Base-by-base conservation (phyloP, 2,329 filamentous ascomycete genomes). In the Zymoseptoria crescenta region DNA sequence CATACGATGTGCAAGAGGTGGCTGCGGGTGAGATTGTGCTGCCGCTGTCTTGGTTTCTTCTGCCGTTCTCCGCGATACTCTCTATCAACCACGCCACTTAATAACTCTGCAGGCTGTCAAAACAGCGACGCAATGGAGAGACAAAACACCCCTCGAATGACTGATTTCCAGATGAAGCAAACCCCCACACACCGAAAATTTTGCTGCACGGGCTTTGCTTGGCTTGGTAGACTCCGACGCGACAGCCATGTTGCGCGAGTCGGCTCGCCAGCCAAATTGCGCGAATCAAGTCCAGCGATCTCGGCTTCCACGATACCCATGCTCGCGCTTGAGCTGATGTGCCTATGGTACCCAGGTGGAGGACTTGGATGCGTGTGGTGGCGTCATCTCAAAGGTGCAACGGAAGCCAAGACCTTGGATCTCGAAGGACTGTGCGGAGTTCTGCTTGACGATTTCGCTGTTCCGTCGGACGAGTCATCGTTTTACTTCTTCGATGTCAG, bases 381-480 rank as follows among this genome's bases (percentile, higher is more conserved):
- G n/a, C n/a, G n/a, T n/a, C n/a, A n/a, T n/a, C n/a, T n/a, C n/a
- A n/a, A n/a, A n/a, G n/a, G n/a, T n/a, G n/a, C n/a, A n/a, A n/a
- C n/a, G n/a, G n/a, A 35, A 35, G 30, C 8, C 30, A 8, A 94
- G 80, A 63, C 80, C 83, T 61, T 88, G 85, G 67, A 94, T 92
- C 65, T 87, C 86, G 30, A 90, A 79, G 35, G 87, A 88, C 72
- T 91, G 88, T 55, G 83, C 81, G 24, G 89, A 90, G 75, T 95
- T 94, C 68, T 82, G 84, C 75, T 79, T 80, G 59, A 89, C 89
- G 64, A 94, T 87, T 69, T 94, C 89, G 74, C 88, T 83, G 72
- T 95, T 95, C 73, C 94, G 90, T 57, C 89, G 83, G 68, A 92
- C 79, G 70, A 92, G 90, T 72, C 87, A 86, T 69, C 87, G 84